phyloP scores from a whole-genome alignment of 305 asterid species.

The Solanum hybrid region DNA sequence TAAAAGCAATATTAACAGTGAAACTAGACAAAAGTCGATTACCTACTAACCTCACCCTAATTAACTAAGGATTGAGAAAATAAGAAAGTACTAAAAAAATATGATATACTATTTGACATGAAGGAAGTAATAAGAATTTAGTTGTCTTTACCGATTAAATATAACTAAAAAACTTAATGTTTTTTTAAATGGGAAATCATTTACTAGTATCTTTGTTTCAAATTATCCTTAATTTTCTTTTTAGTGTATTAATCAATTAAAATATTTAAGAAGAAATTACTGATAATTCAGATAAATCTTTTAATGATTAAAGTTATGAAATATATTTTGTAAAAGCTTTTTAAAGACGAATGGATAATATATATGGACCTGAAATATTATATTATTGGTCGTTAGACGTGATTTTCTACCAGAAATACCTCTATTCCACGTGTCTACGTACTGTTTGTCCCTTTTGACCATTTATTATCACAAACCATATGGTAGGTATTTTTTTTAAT shows the following conservation, averaged over 20 bases:
- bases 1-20: not conserved
- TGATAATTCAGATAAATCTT: not conserved
- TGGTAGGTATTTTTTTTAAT: not conserved
- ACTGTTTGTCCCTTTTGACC: not conserved
- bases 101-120: not conserved
- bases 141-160: not conserved
- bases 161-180: not conserved
- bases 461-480: not conserved
- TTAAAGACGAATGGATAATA: not conserved
- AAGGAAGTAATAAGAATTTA: not conserved
- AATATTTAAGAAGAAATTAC: not conserved
- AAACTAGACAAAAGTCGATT: not conserved
- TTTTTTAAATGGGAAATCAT: too few relatives aligned
- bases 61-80: not conserved
- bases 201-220: not conserved
- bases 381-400: not conserved
- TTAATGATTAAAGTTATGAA: not conserved
- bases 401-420: not conserved
- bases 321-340: not conserved
- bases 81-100: not conserved
- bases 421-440: not conserved
- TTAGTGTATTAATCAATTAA: not conserved
- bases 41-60: not conserved
- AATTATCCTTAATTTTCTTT: not conserved
- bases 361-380: not conserved